Evolutionary conservation across 768 basidiomycete genomes (phyloP), one percentile per base, ranked within the genome.

Genomic region (Mrakia hoshinonis): DNA sequence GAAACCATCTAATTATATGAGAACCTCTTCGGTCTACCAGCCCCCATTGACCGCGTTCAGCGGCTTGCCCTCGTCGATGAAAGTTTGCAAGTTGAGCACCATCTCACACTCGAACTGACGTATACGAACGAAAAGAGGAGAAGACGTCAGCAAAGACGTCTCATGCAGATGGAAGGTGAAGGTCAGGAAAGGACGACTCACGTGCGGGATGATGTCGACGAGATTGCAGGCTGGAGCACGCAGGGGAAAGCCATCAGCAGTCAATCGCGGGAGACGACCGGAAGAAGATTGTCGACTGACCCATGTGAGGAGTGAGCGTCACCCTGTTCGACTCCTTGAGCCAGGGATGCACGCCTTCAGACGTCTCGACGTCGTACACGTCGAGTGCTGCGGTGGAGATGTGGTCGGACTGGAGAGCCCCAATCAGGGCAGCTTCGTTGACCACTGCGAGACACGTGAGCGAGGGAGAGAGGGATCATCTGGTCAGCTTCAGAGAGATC

Each of bases 301-400:
- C 43, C 43, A 38, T 31, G 13, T 15, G 7, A 38, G 87, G 86
- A n/a, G 81, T 83, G 47, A 87, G 79, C 24, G 70, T 72, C 12
- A 72, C 64, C 15, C 61, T 24, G 24, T 70, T 46, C 12, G 58
- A 62, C 24, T 36, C 11, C 51, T 49, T 51, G 3, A 70, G 34
- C 12, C 31, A 70, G 12, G 61, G 48, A 5, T 51, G 46, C n/a
- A 70, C 61, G 13, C 69, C 69, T 11, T 47, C 62, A 12, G 61
- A 63, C 11, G 49, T 54, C 39, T 70, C 69, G 5, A 20, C 4
- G 51, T 72, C 86, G 75, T 84, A 88, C 0, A 89, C 87, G 77
- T 88, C 87, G 68, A 89, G 77, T 0, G 85, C 87, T 0, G 84
- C 87, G 0, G 86, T 87, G 3, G 83, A 82, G 49, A 89, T 85